These are phyloP conservation scores for Agroathelia rolfsii DNA, from an alignment of 1,284 basidiomycete genomes.

Conservation along the genomic window DNA sequence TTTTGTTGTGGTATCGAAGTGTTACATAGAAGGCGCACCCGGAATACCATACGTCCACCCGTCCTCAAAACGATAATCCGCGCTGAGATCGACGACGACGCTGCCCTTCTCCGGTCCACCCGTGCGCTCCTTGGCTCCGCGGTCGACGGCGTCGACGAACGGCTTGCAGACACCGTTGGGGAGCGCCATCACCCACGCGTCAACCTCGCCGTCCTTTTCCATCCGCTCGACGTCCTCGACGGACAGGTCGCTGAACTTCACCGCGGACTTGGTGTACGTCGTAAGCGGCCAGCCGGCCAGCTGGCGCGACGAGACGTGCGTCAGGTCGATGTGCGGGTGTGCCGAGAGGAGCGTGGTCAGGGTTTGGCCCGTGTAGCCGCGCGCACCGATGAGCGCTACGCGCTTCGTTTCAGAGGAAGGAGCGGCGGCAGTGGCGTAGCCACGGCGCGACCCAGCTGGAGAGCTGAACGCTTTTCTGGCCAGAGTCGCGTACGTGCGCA, in stretches of 20 bases:
- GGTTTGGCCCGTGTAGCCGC: conserved; percentile 93
- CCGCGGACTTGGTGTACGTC: conserved; percentile 72
- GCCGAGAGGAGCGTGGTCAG: conserved; percentile 76
- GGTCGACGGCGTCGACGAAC: conserved; percentile 92
- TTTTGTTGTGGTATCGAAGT: conserved; percentile 18
- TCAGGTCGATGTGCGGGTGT: conserved; percentile 83
- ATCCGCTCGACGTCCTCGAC: conserved; percentile 72
- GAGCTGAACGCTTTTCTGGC: conserved; percentile 36
- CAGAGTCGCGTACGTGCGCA: conserved; percentile 67
- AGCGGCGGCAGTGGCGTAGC: conserved; percentile 50
- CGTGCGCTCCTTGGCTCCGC: conserved; percentile 47
- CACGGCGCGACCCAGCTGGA: conserved; percentile 44
- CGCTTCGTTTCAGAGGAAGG: conserved; percentile 65
- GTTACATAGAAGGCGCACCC: conserved; percentile 62
- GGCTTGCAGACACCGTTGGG: conserved; percentile 97
- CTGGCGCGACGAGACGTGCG: conserved; percentile 94
- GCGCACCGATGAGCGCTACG: conserved; percentile 91
- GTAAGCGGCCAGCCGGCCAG: conserved; percentile 77
- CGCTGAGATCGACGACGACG: conserved; percentile 87
- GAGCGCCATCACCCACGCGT: conserved; percentile 97
- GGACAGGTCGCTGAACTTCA: conserved; percentile 78
- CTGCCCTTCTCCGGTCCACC: conserved; percentile 44
- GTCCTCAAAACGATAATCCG: conserved; percentile 92
- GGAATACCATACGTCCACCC: conserved; percentile 98
- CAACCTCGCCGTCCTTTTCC: conserved; percentile 82